Evolutionary conservation across 2,329 filamentous ascomycete genomes (phyloP).

Genomic region (Penicillium sp.): DNA sequence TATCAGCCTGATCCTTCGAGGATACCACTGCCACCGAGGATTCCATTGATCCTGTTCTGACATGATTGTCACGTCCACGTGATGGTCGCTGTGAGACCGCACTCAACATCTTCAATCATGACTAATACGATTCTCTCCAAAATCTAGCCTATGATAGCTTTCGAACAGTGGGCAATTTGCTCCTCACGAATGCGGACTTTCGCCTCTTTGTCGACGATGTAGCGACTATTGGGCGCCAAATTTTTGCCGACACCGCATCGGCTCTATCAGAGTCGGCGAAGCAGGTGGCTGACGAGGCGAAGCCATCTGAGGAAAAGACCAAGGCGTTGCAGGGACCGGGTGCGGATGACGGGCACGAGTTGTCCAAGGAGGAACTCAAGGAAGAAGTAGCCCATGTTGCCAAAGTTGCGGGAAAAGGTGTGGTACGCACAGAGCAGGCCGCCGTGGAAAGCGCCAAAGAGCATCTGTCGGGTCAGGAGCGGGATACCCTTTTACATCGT

Average conservation of each 20-base stretch:
- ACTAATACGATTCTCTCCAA: not conserved
- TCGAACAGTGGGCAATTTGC: constrained; percentile 73
- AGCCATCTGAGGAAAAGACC: constrained; percentile 60
- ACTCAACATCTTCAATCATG: too few relatives aligned
- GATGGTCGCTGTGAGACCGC: too few relatives aligned
- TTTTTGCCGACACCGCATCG: constrained; percentile 80
- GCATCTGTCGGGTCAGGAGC: constrained; percentile 66
- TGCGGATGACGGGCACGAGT: constrained; percentile 44
- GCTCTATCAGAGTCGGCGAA: constrained; percentile 70
- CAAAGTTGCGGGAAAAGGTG: constrained; percentile 32
- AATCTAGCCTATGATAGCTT: constrained; percentile 68
- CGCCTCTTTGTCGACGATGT: constrained; percentile 78
- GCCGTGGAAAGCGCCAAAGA: constrained; percentile 66
- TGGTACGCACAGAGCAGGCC: constrained; percentile 44
- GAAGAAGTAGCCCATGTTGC: constrained; percentile 51
- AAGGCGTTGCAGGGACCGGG: constrained; percentile 45
- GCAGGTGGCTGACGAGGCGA: constrained; percentile 65
- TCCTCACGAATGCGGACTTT: constrained; percentile 86
- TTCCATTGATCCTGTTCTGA: too few relatives aligned
- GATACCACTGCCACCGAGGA: too few relatives aligned
- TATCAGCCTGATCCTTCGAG: too few relatives aligned
- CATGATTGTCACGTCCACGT: too few relatives aligned
- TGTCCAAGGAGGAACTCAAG: constrained; percentile 58
- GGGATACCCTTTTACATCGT: constrained; percentile 64
- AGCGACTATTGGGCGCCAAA: constrained; percentile 69